Conservation (phyloP, 2,329 filamentous ascomycete genomes). For the Ophiostoma triangulosporum region DNA sequence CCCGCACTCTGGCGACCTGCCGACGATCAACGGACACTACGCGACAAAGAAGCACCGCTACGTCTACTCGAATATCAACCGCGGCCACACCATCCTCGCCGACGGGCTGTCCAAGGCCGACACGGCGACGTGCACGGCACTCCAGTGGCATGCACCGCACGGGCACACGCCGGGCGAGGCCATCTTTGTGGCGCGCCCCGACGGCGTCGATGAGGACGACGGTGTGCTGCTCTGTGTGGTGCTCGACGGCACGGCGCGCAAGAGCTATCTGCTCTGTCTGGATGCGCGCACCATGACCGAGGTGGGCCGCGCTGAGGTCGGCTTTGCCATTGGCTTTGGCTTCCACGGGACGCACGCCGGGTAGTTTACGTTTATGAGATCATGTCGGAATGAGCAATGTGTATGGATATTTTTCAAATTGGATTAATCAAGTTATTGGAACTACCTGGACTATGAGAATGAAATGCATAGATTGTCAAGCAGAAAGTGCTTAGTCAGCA, state of each 20-base stretch:
- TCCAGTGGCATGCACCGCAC: constrained; percentile 38
- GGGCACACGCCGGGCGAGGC: constrained; percentile 57
- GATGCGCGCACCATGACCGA: constrained; percentile 50
- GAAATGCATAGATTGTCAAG: no score
- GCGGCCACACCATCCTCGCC: constrained; percentile 44
- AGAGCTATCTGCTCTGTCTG: constrained; percentile 52
- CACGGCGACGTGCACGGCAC: constrained; percentile 33
- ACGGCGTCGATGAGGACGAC: constrained; percentile 42
- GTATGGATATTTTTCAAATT: no score
- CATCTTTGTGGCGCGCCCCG: constrained; percentile 47
- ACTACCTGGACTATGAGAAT: no score
- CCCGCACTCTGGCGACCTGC: constrained; percentile 48
- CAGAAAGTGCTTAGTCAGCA: no score
- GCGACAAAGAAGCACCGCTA: constrained; percentile 42
- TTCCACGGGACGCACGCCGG: constrained; percentile 46
- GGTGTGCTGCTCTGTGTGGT: constrained; percentile 50
- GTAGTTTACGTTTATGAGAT: no score
- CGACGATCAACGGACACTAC: constrained; percentile 48
- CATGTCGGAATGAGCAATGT: no score
- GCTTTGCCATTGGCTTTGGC: constrained; percentile 46
- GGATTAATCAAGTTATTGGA: no score
- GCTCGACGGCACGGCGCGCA: constrained; percentile 43
- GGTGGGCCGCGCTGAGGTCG: constrained; percentile 48
- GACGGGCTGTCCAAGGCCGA: constrained; percentile 56
- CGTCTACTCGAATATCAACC: constrained; percentile 43